Percentiles rank a stretch among this genome's conserved stretches.
phyloP scores from a whole-genome alignment of 2,329 filamentous ascomycete species.

The Monosporascus sp. region DNA sequence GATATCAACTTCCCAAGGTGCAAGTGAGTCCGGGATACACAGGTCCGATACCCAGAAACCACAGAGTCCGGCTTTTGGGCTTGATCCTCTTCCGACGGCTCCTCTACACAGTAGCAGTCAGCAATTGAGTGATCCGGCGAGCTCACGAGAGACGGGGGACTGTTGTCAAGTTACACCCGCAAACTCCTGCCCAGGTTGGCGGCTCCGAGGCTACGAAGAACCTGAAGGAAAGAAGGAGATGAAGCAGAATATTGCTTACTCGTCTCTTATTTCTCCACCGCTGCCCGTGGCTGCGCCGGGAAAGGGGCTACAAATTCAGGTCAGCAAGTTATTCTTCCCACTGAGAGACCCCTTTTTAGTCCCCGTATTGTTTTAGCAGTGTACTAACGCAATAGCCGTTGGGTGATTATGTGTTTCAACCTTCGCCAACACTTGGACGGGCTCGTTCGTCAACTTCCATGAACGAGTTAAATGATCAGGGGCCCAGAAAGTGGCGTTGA shows the following conservation, averaged over 20 bases:
- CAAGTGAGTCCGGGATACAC: constrained; percentile 71
- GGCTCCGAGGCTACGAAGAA: too few species aligned
- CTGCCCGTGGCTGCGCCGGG: constrained; percentile 92
- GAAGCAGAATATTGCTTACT: constrained; percentile 24
- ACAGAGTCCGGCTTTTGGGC: constrained; percentile 83
- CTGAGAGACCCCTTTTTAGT: too few species aligned
- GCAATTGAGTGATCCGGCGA: constrained; percentile 2
- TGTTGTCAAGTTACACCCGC: too few species aligned
- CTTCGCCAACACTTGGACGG: constrained; percentile 83
- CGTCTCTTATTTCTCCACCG: constrained; percentile 89
- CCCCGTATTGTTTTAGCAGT: too few species aligned
- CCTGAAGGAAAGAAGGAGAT: too few species aligned
- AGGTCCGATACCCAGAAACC: constrained; percentile 97
- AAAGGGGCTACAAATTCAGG: constrained; percentile 16
- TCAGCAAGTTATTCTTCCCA: not conserved
- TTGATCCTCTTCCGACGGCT: constrained; percentile 86
- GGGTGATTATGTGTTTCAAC: constrained; percentile 98
- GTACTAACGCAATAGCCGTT: constrained; percentile 70
- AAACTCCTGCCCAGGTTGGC: too few species aligned
- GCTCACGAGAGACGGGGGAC: constrained; percentile 4
- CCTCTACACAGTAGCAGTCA: constrained; percentile 65
- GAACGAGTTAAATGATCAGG: constrained; percentile 81
- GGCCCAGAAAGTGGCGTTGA: constrained; percentile 73
- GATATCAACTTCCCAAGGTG: constrained; percentile 90
- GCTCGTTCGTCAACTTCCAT: constrained; percentile 83